phyloP scores from a whole-genome alignment of 495 filamentous ascomycete genomes.

The Lophiostoma macrostomum region DNA sequence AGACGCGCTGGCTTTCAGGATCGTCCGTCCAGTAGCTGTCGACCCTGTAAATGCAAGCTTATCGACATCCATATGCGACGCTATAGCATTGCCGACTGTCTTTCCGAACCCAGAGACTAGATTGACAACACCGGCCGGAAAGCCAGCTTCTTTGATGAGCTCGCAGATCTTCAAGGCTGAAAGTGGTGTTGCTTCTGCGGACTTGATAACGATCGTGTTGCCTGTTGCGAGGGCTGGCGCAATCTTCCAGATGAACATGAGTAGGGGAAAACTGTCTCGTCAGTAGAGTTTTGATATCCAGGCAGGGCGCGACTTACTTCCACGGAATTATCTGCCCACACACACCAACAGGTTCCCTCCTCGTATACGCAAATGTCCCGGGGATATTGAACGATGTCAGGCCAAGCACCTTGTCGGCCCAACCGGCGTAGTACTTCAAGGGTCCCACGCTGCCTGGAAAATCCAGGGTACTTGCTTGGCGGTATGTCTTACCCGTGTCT shows the following conservation, averaged over 20 bases:
- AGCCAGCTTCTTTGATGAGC: conserved; percentile 16
- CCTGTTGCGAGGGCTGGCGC: conserved; percentile 13
- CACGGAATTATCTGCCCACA: conserved; percentile 17
- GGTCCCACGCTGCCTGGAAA: not conserved
- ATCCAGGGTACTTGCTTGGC: no score
- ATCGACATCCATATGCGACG: conserved; percentile 31
- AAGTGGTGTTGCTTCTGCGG: conserved; percentile 11
- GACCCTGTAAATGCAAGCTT: conserved; percentile 41
- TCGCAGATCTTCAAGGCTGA: not conserved
- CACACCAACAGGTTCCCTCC: conserved; percentile 9
- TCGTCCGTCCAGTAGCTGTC: conserved; percentile 24
- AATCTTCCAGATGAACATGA: conserved; percentile 10
- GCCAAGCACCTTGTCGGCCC: conserved; percentile 17
- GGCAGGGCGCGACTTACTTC: no score
- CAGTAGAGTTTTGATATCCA: no score
- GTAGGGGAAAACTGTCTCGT: no score
- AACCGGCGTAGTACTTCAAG: conserved; percentile 14
- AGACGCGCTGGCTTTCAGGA: conserved; percentile 33
- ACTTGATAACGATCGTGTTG: conserved; percentile 18
- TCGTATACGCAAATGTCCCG: conserved; percentile 7
- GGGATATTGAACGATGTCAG: conserved; percentile 2
- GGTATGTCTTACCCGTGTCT: no score
- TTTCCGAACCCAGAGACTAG: conserved; percentile 6
- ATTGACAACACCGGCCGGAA: conserved; percentile 19
- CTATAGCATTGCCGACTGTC: not conserved